These are phyloP conservation scores for Strobilomyces dryophilus DNA, from an alignment of 768 basidiomycete genomes.

Conservation along the genomic window DNA sequence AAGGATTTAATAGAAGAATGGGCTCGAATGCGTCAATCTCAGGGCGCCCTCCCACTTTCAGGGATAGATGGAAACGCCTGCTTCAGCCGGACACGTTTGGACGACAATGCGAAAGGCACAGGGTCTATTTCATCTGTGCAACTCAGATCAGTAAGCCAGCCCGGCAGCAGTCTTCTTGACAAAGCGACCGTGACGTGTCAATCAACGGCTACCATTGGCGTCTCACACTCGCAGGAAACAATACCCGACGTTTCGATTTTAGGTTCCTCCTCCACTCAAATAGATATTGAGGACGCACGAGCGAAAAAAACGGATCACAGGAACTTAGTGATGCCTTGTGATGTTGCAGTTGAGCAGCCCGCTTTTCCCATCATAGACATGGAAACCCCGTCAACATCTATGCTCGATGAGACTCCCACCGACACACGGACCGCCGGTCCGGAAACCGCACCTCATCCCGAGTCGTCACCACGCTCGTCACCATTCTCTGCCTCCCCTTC, in stretches of 20 bases:
- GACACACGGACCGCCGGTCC: neutral
- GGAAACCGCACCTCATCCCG: neutral
- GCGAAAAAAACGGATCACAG: neutral
- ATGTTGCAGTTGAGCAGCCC: conserved; percentile 1
- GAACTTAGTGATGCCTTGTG: neutral
- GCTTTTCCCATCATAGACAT: neutral
- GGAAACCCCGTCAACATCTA: neutral
- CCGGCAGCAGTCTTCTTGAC: neutral
- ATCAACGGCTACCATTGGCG: neutral
- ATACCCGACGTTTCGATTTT: neutral
- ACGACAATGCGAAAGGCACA: neutral
- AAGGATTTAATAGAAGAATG: conserved; percentile 28
- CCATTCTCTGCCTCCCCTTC: neutral
- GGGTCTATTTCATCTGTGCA: neutral
- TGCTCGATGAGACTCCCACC: neutral
- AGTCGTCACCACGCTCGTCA: neutral
- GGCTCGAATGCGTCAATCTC: conserved; percentile 28
- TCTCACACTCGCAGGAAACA: conserved; percentile 5
- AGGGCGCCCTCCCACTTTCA: conserved; percentile 18
- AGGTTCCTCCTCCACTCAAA: neutral
- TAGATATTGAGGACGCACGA: neutral
- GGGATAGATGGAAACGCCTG: conserved; percentile 5
- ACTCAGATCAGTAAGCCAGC: neutral
- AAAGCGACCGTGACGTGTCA: neutral
- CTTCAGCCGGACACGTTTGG: neutral